phyloP scores from a whole-genome alignment of 2,329 filamentous ascomycete species.

The Aspergillus ochraceoroseus region DNA sequence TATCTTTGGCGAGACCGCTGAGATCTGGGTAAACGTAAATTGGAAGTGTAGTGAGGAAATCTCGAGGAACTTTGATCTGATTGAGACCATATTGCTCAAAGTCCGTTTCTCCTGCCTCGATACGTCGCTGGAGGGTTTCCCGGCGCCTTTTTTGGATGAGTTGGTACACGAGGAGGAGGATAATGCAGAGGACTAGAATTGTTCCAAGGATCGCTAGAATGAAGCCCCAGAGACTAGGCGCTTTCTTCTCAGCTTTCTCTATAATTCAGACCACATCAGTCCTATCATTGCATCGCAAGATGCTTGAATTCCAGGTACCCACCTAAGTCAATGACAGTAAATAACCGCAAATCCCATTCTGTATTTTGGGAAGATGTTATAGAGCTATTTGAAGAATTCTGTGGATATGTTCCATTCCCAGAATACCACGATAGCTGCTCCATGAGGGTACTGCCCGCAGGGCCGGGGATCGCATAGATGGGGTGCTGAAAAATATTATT shows the following conservation, averaged over 20 bases:
- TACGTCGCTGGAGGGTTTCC: slow-evolving; percentile 61
- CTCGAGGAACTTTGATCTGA: slow-evolving; percentile 67
- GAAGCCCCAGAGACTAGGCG: slow-evolving; percentile 80
- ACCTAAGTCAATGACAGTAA: slow-evolving; percentile 48
- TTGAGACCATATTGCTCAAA: slow-evolving; percentile 82
- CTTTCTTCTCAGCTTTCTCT: slow-evolving; percentile 28
- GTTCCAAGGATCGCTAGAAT: slow-evolving; percentile 71
- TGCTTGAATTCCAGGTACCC: slow-evolving; percentile 4
- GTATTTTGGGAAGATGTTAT: slow-evolving; percentile 2
- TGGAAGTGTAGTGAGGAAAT: slow-evolving; percentile 68
- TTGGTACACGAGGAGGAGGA: slow-evolving; percentile 68
- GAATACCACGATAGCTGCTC: slow-evolving; percentile 69
- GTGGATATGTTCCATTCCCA: slow-evolving; percentile 54
- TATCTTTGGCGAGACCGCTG: slow-evolving; percentile 15
- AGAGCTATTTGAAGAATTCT: not conserved
- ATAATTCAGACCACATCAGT: not conserved
- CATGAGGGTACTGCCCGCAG: slow-evolving; percentile 64
- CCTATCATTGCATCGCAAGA: not conserved
- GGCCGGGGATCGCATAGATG: slow-evolving; percentile 73
- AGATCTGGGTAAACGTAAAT: slow-evolving; percentile 64
- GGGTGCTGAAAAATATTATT: slow-evolving; percentile 66
- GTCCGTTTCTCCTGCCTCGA: slow-evolving; percentile 74
- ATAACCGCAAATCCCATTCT: slow-evolving; percentile 41
- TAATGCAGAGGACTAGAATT: slow-evolving; percentile 63
- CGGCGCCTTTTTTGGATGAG: slow-evolving; percentile 68